A percentile compares a stretch with the other conserved stretches of the same genome.
These are phyloP conservation scores for Oxytropis ochrocephala DNA, from an alignment of 306 rosid genomes.

Conservation along the genomic window DNA sequence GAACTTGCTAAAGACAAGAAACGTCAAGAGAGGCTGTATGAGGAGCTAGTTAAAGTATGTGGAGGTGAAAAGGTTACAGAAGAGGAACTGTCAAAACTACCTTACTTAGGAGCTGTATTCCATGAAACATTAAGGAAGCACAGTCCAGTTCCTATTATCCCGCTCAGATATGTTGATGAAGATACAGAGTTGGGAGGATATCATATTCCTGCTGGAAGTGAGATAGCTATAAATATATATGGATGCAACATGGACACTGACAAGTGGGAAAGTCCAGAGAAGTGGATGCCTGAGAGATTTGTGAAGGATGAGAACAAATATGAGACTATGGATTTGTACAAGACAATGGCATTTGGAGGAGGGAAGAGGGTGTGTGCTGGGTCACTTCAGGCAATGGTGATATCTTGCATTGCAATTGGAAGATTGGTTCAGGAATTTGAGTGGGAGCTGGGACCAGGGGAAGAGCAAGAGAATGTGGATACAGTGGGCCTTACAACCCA, in stretches of 20 bases:
- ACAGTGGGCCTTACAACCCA: constrained; percentile 78
- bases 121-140: constrained; percentile 82
- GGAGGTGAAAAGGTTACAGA: constrained; percentile 51
- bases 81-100: constrained; percentile 52
- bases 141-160: constrained; percentile 69
- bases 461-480: constrained; percentile 58
- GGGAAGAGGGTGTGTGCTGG: constrained; percentile 96
- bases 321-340: constrained; percentile 59
- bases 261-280: constrained; percentile 61
- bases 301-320: constrained; percentile 40
- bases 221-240: constrained; percentile 85
- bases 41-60: too few species aligned
- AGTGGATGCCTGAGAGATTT: constrained; percentile 90
- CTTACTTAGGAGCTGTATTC: constrained; percentile 72
- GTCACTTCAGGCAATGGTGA: constrained; percentile 67
- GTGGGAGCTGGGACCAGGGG: constrained; percentile 67
- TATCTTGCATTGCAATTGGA: constrained; percentile 55
- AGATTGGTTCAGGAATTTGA: constrained; percentile 71
- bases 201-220: constrained; percentile 74
- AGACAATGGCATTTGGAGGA: constrained; percentile 95
- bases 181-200: constrained; percentile 78
- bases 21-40: too few species aligned
- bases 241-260: constrained; percentile 84
- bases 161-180: constrained; percentile 70
- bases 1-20: too few species aligned